Evolutionary conservation across 768 basidiomycete species (phyloP), one percentile per base, ranked within the genome.

Genomic region (Hericium erinaceus): DNA sequence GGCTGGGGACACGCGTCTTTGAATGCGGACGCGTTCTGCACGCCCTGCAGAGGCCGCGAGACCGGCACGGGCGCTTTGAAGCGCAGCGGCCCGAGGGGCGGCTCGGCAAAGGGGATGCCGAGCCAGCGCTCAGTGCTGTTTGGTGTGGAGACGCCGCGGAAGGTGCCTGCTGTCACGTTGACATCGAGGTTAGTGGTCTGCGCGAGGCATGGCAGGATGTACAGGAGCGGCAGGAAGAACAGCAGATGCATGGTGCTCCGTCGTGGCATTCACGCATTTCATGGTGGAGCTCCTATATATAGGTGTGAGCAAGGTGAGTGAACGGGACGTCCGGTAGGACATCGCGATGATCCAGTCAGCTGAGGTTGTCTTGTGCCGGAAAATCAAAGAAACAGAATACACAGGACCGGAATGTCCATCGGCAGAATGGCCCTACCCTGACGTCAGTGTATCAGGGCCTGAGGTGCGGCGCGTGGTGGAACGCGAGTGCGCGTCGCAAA

Each of bases 41-140:
- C 58, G 0, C 58, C 70, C 13, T 54, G 61, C 0, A 69, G 67
- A 2, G 67, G 60, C 26, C 60, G 62, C 15, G 68, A 67, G 57
- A 82, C 72, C 3, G 71, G 65, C 0, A 77, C 70, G 3, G 85
- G 82, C 0, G 78, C 75, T 59, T 78, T 79, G 69, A 87, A 84
- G 2, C 84, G 76, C 46, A 85, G 72, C 8, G 64, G 41, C 1
- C 82, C 83, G 0, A 80, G 61, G 61, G 85, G 85, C 2, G 83
- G 74, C 58, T 77, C 68, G 4, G 81, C 84, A 57, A 73, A 87
- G 0, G 79, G 84, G 38, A 87, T 76, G 2, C 83, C 84, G 12
- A 84, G 72, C 77, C 82, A 87, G 64, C 73, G 62, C 10, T 84
- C 79, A 9, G 76, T 76, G 9, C 75, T 76, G 50, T 77, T 76